Percentiles rank a stretch among this genome's conserved stretches.
Conservation (phyloP, 192 early-diverging fungal genomes). For the Backusella tuberculispora region DNA sequence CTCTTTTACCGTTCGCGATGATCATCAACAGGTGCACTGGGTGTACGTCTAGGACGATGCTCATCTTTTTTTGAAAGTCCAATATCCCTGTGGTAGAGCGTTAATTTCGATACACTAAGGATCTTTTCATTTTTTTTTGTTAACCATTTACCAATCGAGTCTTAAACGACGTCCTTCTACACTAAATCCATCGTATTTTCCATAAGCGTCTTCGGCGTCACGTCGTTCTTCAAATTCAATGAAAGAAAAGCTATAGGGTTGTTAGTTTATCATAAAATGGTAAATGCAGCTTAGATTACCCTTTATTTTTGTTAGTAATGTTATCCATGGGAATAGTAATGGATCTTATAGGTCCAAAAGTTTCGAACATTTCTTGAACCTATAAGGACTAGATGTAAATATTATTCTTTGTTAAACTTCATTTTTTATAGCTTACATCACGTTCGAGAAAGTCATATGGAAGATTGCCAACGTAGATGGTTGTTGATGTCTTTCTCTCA, state of each 20-base stretch:
- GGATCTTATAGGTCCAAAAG: constrained; percentile 66
- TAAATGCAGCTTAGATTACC: constrained; percentile 47
- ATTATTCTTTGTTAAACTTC: not conserved
- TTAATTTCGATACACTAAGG: not conserved
- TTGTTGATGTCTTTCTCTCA: constrained; percentile 63
- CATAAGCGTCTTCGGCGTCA: constrained; percentile 66
- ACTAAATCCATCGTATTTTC: constrained; percentile 62
- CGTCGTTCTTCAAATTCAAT: constrained; percentile 72
- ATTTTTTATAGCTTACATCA: constrained; percentile 50
- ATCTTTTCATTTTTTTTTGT: not conserved
- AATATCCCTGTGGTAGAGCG: constrained; percentile 24
- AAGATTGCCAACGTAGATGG: constrained; percentile 76
- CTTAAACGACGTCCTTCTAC: constrained; percentile 61
- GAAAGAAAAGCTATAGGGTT: constrained; percentile 68
- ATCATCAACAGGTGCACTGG: constrained; percentile 4
- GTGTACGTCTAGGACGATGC: constrained; percentile 25
- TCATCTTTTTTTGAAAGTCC: constrained; percentile 36
- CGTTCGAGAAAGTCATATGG: constrained; percentile 73
- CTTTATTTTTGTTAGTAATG: constrained; percentile 78
- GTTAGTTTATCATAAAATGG: not conserved
- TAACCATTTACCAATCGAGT: constrained; percentile 47
- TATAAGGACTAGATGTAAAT: not conserved
- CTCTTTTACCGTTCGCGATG: constrained; percentile 19
- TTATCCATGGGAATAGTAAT: constrained; percentile 77
- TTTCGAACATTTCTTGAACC: constrained; percentile 68